Evolutionary conservation across 2,329 filamentous ascomycete genomes (phyloP), one percentile per base, ranked within the genome.

Genomic region (Ophiostoma sp.): DNA sequence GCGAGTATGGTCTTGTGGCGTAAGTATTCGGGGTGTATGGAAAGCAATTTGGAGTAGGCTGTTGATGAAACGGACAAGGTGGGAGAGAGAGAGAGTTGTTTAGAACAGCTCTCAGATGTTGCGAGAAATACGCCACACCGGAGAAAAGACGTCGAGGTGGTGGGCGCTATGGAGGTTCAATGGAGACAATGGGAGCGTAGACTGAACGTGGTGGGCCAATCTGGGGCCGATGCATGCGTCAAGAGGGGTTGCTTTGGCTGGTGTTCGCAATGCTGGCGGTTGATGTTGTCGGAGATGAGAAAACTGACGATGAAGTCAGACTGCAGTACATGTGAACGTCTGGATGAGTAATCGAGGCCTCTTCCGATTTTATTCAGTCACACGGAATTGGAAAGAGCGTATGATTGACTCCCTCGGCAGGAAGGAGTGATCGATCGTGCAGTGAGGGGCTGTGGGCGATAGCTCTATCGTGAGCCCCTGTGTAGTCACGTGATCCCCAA

Each of bases 141-240:
- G 12, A 36, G 18, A 65, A 40, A 52, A 18, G 63, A n/a, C 14
- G 7, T 14, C 3, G 42, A 12, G 64, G 64, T 60, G 55, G 49
- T 55, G 49, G 49, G 49, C 49, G 49, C 49, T 55, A 55, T 27
- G n/a, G 8, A 49, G 27, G 49, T 55, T 55, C 64, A 66, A 68
- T 63, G 64, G 63, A 27, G 55, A 60, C 55, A 60, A 60, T 60
- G 27, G 16, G 44, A 44, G 58, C 36, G 36, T 49, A 12, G 18
- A 42, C 49, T 60, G 40, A 55, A 27, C 2, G 27, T 27, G 27
- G 27, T 27, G 27, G 60, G 55, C 67, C 67, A 68, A 68, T 68
- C 63, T 63, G 63, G 27, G 63, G 41, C 67, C 60, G 60, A 63
- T 63, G 60, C 60, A 41, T 42, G 60, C 60, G 60, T 36, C 55